Percentiles rank a stretch among this genome's conserved stretches.
phyloP scores from a whole-genome alignment of 1,284 basidiomycete species.

The Trichosporon asahii region DNA sequence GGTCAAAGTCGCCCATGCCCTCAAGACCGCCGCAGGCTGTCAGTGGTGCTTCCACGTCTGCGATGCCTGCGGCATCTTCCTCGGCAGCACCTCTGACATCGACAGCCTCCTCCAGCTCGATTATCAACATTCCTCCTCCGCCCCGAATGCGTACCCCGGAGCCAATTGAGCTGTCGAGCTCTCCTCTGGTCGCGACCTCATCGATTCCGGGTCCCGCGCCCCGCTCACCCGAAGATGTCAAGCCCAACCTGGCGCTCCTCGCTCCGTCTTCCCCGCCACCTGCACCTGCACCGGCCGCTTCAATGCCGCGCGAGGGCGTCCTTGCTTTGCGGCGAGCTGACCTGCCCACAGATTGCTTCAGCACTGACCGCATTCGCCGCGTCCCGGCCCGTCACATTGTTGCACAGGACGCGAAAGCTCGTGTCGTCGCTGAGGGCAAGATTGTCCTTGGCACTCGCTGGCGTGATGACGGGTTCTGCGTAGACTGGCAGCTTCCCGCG shows the following conservation, averaged over 20 bases:
- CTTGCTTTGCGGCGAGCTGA: neutral
- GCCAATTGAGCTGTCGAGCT: neutral
- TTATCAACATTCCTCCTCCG: neutral
- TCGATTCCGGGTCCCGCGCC: neutral
- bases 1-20: neutral
- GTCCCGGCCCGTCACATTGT: neutral
- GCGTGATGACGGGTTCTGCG: conserved; percentile 27
- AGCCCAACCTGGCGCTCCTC: neutral
- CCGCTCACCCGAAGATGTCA: neutral
- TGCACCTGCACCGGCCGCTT: neutral
- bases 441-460: conserved; percentile 52
- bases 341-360: neutral
- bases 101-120: neutral
- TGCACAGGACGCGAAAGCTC: neutral
- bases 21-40: neutral
- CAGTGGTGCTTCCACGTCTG: neutral
- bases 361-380: neutral
- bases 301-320: neutral
- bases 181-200: neutral
- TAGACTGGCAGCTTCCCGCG: neutral
- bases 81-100: neutral
- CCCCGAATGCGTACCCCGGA: neutral
- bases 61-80: neutral
- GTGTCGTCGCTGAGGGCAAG: conserved; percentile 17
- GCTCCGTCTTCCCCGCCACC: neutral